Evolutionary conservation across 1,139 yeast species (phyloP).

Genomic region (Saccharomyces pastorianus): DNA sequence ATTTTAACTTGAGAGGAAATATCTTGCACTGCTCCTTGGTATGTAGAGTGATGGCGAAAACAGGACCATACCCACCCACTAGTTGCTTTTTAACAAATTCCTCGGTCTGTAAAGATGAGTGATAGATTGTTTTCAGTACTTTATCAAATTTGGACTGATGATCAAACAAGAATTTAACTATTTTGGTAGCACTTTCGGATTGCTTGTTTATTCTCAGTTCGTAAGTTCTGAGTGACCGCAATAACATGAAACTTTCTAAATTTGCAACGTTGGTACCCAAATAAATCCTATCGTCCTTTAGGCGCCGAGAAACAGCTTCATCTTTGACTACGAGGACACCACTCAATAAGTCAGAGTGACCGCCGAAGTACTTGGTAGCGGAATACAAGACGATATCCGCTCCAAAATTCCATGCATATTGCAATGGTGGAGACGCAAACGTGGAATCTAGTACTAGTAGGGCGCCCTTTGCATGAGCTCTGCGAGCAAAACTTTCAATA

Average conservation of each 20-base stretch:
- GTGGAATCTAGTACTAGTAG: slow-evolving; percentile 71
- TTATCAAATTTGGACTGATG: slow-evolving; percentile 39
- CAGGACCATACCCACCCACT: slow-evolving; percentile 61
- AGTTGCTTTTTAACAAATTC: slow-evolving; percentile 56
- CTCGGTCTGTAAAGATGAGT: slow-evolving; percentile 69
- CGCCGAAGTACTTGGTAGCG: slow-evolving; percentile 86
- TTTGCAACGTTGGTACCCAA: slow-evolving; percentile 76
- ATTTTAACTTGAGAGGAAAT: slow-evolving; percentile 59
- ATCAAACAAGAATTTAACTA: slow-evolving; percentile 52
- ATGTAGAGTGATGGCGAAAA: slow-evolving; percentile 55
- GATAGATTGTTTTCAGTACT: slow-evolving; percentile 46
- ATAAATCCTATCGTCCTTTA: slow-evolving; percentile 55
- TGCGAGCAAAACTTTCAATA: slow-evolving; percentile 51
- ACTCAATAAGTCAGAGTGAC: slow-evolving; percentile 82
- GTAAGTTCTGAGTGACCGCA: slow-evolving; percentile 73
- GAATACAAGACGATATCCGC: slow-evolving; percentile 84
- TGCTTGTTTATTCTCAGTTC: slow-evolving; percentile 64
- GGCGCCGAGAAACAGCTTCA: slow-evolving; percentile 36
- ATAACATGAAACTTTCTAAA: slow-evolving; percentile 62
- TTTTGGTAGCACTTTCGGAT: slow-evolving; percentile 49
- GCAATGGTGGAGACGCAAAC: slow-evolving; percentile 88
- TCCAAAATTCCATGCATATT: slow-evolving; percentile 69
- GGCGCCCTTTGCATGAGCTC: slow-evolving; percentile 68
- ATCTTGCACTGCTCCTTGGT: slow-evolving; percentile 48
- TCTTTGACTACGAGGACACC: slow-evolving; percentile 67